Conservation (phyloP, 768 basidiomycete genomes). For the Lactarius vividus region DNA sequence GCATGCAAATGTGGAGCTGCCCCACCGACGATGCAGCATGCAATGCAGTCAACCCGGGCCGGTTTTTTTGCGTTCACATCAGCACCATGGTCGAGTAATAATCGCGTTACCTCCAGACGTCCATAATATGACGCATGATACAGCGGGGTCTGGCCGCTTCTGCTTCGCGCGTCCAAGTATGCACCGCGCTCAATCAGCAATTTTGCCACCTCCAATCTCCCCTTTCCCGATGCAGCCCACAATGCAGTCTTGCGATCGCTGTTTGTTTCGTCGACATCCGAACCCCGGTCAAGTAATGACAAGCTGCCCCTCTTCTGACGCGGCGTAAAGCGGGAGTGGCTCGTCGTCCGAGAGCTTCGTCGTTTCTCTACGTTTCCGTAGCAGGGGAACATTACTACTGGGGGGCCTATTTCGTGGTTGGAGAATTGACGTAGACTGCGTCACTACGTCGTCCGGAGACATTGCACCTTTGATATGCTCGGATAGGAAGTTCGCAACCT, state of each 20-base stretch:
- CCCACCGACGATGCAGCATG: conserved; percentile 1
- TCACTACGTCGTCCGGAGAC: too few species aligned
- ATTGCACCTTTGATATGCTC: too few species aligned
- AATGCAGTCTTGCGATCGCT: not conserved
- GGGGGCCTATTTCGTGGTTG: too few species aligned
- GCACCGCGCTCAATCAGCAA: not conserved
- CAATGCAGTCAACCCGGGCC: not conserved
- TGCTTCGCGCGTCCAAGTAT: not conserved
- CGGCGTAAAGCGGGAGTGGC: too few species aligned
- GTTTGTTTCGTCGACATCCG: not conserved
- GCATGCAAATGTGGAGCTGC: not conserved
- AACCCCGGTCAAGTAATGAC: too few species aligned
- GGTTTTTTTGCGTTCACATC: not conserved
- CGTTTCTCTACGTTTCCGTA: too few species aligned
- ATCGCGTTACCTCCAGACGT: too few species aligned
- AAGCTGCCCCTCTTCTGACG: too few species aligned
- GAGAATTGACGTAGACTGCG: too few species aligned
- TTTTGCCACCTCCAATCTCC: not conserved
- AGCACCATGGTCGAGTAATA: not conserved
- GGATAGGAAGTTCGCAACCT: too few species aligned
- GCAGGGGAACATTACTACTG: too few species aligned
- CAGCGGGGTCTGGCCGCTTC: not conserved
- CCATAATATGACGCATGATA: not conserved
- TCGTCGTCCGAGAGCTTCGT: too few species aligned
- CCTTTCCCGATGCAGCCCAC: not conserved